Conservation (phyloP, 106 monocot species). For the Gastrodia elata region DNA sequence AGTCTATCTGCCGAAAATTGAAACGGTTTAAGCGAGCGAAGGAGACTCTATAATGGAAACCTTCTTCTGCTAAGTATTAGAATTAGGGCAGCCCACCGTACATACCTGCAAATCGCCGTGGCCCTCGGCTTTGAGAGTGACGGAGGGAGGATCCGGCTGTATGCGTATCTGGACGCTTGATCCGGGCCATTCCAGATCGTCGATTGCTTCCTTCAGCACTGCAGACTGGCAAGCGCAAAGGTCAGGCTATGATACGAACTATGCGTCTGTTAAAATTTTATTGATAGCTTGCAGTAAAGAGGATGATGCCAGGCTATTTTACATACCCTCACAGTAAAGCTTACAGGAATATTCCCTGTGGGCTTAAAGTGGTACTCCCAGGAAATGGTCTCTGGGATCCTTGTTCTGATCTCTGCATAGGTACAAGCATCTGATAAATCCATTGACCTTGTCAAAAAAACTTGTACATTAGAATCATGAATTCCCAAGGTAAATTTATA, state of each 20-base stretch:
- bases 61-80: not conserved
- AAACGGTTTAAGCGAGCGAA: not conserved
- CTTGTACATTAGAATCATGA: slow-evolving; percentile 19
- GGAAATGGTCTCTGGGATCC: slow-evolving; percentile 83
- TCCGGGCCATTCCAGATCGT: slow-evolving; percentile 98
- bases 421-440: slow-evolving; percentile 71
- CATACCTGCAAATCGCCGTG: slow-evolving; percentile 93
- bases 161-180: slow-evolving; percentile 77
- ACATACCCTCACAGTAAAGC: slow-evolving; percentile 79
- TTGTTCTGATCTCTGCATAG: slow-evolving; percentile 95
- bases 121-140: slow-evolving; percentile 77
- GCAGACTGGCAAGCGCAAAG: slow-evolving; percentile 38
- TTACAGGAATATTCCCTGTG: slow-evolving; percentile 41
- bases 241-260: not conserved
- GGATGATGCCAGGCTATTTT: not conserved
- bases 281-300: not conserved
- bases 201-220: slow-evolving; percentile 86
- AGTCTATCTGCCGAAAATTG: slow-evolving; percentile 60
- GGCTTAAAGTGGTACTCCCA: slow-evolving; percentile 92
- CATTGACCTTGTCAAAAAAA: slow-evolving; percentile 57
- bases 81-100: not conserved
- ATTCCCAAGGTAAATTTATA: not conserved
- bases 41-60: not conserved
- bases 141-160: slow-evolving; percentile 73
- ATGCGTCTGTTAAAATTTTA: not conserved